These are phyloP conservation scores for Coprinopsis marcescibilis DNA, from an alignment of 768 basidiomycete species.

Conservation along the genomic window DNA sequence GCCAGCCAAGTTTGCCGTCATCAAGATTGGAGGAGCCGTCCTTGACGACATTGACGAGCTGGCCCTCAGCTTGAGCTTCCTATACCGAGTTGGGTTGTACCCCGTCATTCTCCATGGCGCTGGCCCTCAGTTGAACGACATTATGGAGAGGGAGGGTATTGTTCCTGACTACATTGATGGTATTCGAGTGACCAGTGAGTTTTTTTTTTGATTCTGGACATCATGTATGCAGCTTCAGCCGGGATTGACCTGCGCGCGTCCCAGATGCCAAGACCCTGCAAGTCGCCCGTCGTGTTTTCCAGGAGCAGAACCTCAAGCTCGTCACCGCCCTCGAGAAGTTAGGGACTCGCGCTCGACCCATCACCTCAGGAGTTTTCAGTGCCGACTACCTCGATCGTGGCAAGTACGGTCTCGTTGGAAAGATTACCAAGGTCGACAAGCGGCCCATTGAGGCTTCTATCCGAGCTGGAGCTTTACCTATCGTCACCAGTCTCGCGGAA, in stretches of 20 bases:
- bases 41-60: slow-evolving; percentile 90
- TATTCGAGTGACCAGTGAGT: slow-evolving; percentile 89
- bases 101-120: slow-evolving; percentile 96
- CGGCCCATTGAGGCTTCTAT: slow-evolving; percentile 96
- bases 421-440: slow-evolving; percentile 93
- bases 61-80: slow-evolving; percentile 90
- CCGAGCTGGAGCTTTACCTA: slow-evolving; percentile 91
- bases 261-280: slow-evolving; percentile 90
- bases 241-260: too few species aligned
- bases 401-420: slow-evolving; percentile 94
- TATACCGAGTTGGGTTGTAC: slow-evolving; percentile 96
- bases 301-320: slow-evolving; percentile 95
- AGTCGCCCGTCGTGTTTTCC: slow-evolving; percentile 92
- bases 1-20: slow-evolving; percentile 93
- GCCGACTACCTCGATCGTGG: slow-evolving; percentile 93
- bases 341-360: slow-evolving; percentile 94
- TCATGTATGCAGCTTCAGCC: too few species aligned
- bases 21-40: slow-evolving; percentile 97
- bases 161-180: slow-evolving; percentile 97
- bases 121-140: slow-evolving; percentile 91
- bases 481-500: slow-evolving; percentile 92
- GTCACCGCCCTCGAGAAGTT: slow-evolving; percentile 89
- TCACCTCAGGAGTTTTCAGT: slow-evolving; percentile 96
- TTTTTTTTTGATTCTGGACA: background rate
- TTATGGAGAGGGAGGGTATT: slow-evolving; percentile 88